A percentile compares a stretch with the other conserved stretches of the same genome.
These are phyloP conservation scores for Neofusicoccum sp. DNA, from an alignment of 2,329 filamentous ascomycete genomes.

Conservation along the genomic window DNA sequence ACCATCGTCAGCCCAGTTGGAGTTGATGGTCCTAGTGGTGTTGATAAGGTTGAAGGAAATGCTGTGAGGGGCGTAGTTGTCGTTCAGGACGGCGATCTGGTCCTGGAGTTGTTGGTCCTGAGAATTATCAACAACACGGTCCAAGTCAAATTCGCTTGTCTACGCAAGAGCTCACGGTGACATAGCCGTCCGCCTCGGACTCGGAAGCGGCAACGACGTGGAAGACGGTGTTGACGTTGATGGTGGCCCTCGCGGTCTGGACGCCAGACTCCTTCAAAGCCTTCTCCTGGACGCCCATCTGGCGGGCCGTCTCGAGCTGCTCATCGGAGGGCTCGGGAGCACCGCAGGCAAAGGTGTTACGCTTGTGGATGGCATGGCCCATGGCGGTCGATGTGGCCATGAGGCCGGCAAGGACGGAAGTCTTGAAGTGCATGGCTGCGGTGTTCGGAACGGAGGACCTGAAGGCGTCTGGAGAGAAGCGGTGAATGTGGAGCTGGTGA, in stretches of 20 bases:
- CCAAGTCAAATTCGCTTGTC: neutral
- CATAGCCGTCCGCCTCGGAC: slow-evolving; percentile 20
- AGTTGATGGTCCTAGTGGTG: slow-evolving; percentile 20
- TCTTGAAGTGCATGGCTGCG: slow-evolving; percentile 4
- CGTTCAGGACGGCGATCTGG: slow-evolving; percentile 22
- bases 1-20: slow-evolving; percentile 20
- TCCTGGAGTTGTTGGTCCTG: slow-evolving; percentile 1
- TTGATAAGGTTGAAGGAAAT: slow-evolving; percentile 19
- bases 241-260: slow-evolving; percentile 21
- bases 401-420: neutral
- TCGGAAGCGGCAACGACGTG: slow-evolving; percentile 32
- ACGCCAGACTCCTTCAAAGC: slow-evolving; percentile 2
- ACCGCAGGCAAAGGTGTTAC: slow-evolving; percentile 19
- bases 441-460: neutral
- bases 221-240: slow-evolving; percentile 33
- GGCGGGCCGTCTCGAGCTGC: slow-evolving; percentile 20
- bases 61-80: slow-evolving; percentile 19
- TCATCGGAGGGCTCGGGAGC: slow-evolving; percentile 22
- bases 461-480: neutral
- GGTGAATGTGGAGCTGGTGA: slow-evolving; percentile 1
- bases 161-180: slow-evolving; percentile 7
- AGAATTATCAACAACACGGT: neutral
- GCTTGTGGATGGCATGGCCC: slow-evolving; percentile 7
- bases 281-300: slow-evolving; percentile 22
- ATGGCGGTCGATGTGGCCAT: neutral